phyloP scores from a whole-genome alignment of 352 stramenopile genomes.

The Phytophthora podocarpi region DNA sequence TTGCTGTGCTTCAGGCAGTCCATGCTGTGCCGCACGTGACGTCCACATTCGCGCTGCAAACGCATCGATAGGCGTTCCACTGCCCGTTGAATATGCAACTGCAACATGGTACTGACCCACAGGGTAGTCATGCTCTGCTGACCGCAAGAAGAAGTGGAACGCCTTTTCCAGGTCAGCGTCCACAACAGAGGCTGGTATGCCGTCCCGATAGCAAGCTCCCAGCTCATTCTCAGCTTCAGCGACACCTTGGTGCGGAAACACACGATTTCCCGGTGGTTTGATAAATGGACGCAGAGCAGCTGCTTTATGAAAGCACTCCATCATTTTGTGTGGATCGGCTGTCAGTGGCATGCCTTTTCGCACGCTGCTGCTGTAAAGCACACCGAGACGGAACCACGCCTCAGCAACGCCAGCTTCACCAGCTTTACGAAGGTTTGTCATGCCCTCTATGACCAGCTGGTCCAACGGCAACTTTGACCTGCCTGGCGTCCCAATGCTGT shows the following conservation, averaged over 20 bases:
- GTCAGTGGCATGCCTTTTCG: constrained; percentile 29
- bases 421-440: constrained; percentile 32
- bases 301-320: constrained; percentile 44
- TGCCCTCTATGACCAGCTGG: constrained; percentile 20
- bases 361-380: constrained; percentile 35
- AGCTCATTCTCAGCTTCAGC: constrained; percentile 45
- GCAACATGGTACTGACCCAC: constrained; percentile 41
- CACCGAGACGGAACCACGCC: constrained; percentile 45
- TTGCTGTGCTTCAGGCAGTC: constrained; percentile 31
- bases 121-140: constrained; percentile 43
- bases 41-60: constrained; percentile 41
- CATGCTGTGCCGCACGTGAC: constrained; percentile 43
- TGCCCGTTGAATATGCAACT: constrained; percentile 34
- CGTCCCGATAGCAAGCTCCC: constrained; percentile 42
- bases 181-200: constrained; percentile 23
- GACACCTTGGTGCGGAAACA: constrained; percentile 37
- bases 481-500: constrained; percentile 26
- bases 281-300: constrained; percentile 39
- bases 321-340: constrained; percentile 27
- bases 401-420: constrained; percentile 42
- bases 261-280: constrained; percentile 33
- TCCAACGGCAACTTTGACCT: constrained; percentile 17
- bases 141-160: constrained; percentile 41
- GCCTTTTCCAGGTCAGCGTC: constrained; percentile 24
- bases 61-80: constrained; percentile 26